Percentiles rank a stretch among this genome's conserved stretches.
Evolutionary conservation across 179 eudicot genomes (phyloP).

Genomic region (Kewa caespitosa): DNA sequence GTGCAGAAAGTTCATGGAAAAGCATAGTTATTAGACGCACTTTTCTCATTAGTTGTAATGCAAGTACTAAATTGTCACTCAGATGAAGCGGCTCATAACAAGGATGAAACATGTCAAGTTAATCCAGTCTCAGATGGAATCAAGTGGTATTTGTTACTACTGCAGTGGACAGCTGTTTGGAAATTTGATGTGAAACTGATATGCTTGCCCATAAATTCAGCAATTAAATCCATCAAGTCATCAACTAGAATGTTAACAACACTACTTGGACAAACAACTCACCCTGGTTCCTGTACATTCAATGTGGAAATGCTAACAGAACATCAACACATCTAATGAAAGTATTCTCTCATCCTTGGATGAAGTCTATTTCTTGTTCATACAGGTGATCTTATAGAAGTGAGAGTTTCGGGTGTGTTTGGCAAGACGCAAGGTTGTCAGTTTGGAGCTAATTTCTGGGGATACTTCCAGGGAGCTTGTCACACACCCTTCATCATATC

Average conservation of each 20-base stretch:
- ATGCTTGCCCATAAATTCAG: not conserved
- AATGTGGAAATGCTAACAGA: not conserved
- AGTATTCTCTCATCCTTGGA: not conserved
- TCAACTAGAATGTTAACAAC: not conserved
- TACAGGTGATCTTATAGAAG: too few relatives aligned
- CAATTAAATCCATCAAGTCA: not conserved
- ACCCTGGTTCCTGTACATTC: not conserved
- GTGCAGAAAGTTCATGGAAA: not conserved
- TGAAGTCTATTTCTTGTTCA: not conserved
- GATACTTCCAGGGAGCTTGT: too few relatives aligned
- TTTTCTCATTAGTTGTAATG: not conserved
- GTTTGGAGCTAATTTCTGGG: too few relatives aligned
- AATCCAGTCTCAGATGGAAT: not conserved
- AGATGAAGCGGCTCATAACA: not conserved
- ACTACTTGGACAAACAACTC: not conserved
- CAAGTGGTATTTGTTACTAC: not conserved
- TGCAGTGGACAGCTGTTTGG: not conserved
- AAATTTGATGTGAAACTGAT: not conserved
- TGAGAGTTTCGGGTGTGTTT: too few relatives aligned
- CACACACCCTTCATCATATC: too few relatives aligned
- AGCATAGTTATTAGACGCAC: slow-evolving; percentile 1
- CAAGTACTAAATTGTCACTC: not conserved
- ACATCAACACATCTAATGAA: not conserved
- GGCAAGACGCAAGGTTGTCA: too few relatives aligned
- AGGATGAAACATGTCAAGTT: not conserved